Evolutionary conservation across 140 eudicot genomes (phyloP).

Genomic region (Oenanthe javanica): DNA sequence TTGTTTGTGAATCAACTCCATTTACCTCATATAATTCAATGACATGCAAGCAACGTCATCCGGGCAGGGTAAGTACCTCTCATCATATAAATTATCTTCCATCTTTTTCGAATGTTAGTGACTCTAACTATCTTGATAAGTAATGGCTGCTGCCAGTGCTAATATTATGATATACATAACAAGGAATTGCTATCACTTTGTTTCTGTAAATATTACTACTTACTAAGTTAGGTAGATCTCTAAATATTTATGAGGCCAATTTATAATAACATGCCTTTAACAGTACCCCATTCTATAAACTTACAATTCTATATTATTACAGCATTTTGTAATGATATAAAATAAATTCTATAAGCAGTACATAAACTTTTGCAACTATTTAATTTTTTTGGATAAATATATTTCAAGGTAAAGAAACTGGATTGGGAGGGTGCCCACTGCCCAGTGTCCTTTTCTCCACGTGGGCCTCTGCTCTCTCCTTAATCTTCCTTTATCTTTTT

Average conservation of each 20-base stretch:
- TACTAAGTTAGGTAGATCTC: neutral
- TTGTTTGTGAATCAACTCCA: conserved; percentile 29
- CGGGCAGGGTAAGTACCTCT: conserved; percentile 38
- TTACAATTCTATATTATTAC: neutral
- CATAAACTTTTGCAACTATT: neutral
- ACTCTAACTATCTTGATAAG: neutral
- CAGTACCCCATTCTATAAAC: neutral
- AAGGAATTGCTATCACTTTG: neutral
- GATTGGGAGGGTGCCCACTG: neutral
- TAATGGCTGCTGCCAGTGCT: neutral
- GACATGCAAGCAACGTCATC: conserved; percentile 35
- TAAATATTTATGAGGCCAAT: neutral
- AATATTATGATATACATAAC: neutral
- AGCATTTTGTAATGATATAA: neutral
- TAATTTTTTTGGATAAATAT: neutral
- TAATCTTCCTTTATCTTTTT: neutral
- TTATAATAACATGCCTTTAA: neutral
- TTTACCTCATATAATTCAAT: conserved; percentile 31
- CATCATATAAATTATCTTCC: neutral
- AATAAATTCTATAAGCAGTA: neutral
- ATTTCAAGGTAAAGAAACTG: neutral
- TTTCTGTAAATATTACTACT: neutral
- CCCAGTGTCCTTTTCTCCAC: neutral
- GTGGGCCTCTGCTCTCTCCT: neutral
- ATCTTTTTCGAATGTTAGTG: neutral